phyloP scores from a whole-genome alignment of 1,139 yeast genomes.

The Candida albicans region DNA sequence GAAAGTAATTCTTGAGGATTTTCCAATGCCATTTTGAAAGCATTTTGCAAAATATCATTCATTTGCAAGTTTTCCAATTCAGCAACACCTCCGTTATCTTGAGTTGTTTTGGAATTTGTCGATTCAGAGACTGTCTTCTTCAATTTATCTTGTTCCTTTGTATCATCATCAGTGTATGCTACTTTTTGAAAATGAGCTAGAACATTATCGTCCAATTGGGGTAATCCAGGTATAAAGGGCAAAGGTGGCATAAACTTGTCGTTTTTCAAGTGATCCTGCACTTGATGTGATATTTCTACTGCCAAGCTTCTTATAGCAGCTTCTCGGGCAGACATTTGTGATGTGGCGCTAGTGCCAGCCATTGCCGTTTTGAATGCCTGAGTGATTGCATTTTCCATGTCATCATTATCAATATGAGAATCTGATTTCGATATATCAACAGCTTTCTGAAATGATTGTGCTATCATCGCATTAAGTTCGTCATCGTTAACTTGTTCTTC shows the following conservation, averaged over 20 bases:
- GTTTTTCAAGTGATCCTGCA: constrained; percentile 28
- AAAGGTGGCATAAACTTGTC: constrained; percentile 14
- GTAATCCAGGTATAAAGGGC: constrained; percentile 22
- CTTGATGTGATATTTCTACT: constrained; percentile 34
- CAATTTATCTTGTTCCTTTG: constrained; percentile 9
- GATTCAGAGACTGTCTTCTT: constrained; percentile 29
- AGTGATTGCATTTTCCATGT: constrained; percentile 33
- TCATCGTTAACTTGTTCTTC: constrained; percentile 11
- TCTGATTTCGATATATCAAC: constrained; percentile 4
- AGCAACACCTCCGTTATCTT: constrained; percentile 16
- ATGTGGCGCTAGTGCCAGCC: constrained; percentile 4
- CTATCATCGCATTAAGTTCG: constrained; percentile 16
- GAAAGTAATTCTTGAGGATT: constrained; percentile 58
- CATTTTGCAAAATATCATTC: constrained; percentile 72
- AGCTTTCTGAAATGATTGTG: constrained; percentile 22
- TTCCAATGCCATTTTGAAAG: constrained; percentile 70
- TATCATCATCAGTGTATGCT: constrained; percentile 28
- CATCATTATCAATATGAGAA: constrained; percentile 8
- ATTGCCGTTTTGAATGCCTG: constrained; percentile 36
- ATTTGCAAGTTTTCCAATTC: constrained; percentile 54
- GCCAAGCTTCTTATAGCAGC: constrained; percentile 35
- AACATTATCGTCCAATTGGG: constrained; percentile 40
- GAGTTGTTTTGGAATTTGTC: constrained; percentile 24
- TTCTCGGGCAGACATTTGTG: constrained; percentile 20
- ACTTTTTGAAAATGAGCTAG: constrained; percentile 41